Percentiles rank a stretch among this genome's conserved stretches.
Conservation (phyloP, 2,329 filamentous ascomycete genomes). For the Harringtonia aguacate region DNA sequence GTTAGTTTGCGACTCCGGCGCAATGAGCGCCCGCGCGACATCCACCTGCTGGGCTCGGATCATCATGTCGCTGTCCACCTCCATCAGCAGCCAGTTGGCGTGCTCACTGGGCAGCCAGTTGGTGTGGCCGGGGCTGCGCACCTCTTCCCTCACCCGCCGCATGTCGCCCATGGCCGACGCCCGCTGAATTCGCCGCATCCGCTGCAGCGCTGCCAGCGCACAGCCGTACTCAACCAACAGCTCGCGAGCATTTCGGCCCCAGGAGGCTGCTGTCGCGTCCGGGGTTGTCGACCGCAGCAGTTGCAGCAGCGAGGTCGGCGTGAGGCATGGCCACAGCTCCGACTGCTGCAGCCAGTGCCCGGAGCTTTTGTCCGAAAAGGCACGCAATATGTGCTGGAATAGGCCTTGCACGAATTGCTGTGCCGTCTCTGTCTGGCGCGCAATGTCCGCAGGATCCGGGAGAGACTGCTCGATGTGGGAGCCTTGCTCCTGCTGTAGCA, state of each 20-base stretch:
- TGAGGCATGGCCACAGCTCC: slow-evolving; percentile 34
- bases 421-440: background rate
- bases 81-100: slow-evolving; percentile 55
- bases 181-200: slow-evolving; percentile 29
- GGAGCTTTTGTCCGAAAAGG: background rate
- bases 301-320: slow-evolving; percentile 30
- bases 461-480: background rate
- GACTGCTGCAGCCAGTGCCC: slow-evolving; percentile 28
- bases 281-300: slow-evolving; percentile 27
- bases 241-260: slow-evolving; percentile 25
- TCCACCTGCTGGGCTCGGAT: slow-evolving; percentile 51
- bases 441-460: background rate
- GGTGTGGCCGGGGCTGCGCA: slow-evolving; percentile 34
- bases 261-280: slow-evolving; percentile 5
- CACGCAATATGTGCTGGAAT: background rate
- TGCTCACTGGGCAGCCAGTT: slow-evolving; percentile 44
- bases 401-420: background rate
- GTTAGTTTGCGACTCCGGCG: slow-evolving; percentile 38
- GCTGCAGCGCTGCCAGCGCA: slow-evolving; percentile 32
- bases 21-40: slow-evolving; percentile 50
- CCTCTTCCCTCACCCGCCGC: slow-evolving; percentile 29
- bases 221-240: slow-evolving; percentile 31
- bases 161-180: slow-evolving; percentile 13
- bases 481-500: background rate
- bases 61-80: slow-evolving; percentile 53